phyloP scores from a whole-genome alignment of 208 protist species.

The Acanthamoeba castellanii region DNA sequence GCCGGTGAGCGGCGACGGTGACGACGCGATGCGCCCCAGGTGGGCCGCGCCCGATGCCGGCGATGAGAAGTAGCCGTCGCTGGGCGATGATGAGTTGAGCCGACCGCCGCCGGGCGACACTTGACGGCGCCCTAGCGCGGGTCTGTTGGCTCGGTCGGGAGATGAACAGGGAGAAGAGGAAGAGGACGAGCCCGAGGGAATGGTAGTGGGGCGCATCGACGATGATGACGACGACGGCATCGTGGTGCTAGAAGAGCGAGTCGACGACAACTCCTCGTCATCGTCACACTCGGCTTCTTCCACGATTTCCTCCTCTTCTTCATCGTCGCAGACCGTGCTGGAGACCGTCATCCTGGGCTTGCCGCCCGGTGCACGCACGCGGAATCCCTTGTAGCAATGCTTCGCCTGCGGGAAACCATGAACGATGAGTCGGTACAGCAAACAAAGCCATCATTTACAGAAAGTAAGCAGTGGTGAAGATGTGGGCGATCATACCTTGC shows the following conservation, averaged over 20 bases:
- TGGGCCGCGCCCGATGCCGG: neutral
- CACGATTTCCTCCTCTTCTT: neutral
- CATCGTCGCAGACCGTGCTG: neutral
- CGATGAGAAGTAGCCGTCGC: neutral
- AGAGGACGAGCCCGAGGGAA: neutral
- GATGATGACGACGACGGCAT: too few species aligned
- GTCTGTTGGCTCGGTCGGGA: neutral
- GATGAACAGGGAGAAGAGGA: neutral
- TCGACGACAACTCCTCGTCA: neutral
- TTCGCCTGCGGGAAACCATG: neutral
- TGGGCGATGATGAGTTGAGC: neutral
- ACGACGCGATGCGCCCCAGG: neutral
- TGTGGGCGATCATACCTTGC: neutral
- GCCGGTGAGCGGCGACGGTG: too few species aligned
- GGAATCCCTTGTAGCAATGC: slow-evolving; percentile 61
- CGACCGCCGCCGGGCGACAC: neutral
- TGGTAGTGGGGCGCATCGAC: too few species aligned
- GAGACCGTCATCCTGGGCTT: neutral
- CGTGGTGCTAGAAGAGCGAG: too few species aligned
- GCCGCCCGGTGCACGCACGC: neutral
- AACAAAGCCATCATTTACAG: too few species aligned
- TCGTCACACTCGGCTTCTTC: neutral
- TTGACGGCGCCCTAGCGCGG: neutral
- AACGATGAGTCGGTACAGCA: neutral
- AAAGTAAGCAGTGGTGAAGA: too few species aligned